Base-by-base conservation (phyloP, 2,329 filamentous ascomycete species). In the Cladosporium sp. region DNA sequence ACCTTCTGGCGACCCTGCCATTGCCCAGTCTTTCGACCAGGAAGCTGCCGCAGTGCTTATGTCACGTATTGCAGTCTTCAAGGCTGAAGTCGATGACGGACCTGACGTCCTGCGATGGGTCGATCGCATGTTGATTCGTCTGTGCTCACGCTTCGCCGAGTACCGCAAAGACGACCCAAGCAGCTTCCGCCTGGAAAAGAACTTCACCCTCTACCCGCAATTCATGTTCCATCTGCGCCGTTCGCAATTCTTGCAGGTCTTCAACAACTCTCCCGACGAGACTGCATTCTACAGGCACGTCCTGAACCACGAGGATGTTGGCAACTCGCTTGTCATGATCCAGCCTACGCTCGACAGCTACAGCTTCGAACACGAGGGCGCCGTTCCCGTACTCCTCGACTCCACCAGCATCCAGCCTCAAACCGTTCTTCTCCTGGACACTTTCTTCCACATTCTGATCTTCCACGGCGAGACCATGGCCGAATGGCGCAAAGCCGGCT, bases 161-260 rank as follows among this genome's bases (percentile, higher is more conserved):
- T 98, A 98, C 68, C 82, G 93, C 55, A 98, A 98, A 72, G 93
- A 98, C 66, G 93, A 98, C 62, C 90, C 93, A 12, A 94, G 92
- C 4, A 97, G 92, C 0, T 98, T 98, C 82, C 83, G 90, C 30
- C 72, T 95, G 55, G 93, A 98, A 71, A 96, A 96, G 82, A 98
- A 98, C 76, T 98, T 98, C 66, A 97, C 92, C 0, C 79, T 98
- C 13, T 98, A 98, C 66, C 93, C 93, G 20, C 93, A 98, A 68
- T 98, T 98, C 73, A 98, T 98, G 93, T 98, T 98, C 78, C 93
- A 98, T 69, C 79, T 98, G 54, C 86, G 93, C 61, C 83, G 93
- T 70, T 95, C 90, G 71, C 93, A 97, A 70, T 98, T 98, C 76
- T 72, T 98, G 57, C 93, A 98, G 66, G 91, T 98, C 51, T 98